These are phyloP conservation scores for Nyctanthes arbortristis DNA, from an alignment of 257 asterid genomes.

Conservation along the genomic window DNA sequence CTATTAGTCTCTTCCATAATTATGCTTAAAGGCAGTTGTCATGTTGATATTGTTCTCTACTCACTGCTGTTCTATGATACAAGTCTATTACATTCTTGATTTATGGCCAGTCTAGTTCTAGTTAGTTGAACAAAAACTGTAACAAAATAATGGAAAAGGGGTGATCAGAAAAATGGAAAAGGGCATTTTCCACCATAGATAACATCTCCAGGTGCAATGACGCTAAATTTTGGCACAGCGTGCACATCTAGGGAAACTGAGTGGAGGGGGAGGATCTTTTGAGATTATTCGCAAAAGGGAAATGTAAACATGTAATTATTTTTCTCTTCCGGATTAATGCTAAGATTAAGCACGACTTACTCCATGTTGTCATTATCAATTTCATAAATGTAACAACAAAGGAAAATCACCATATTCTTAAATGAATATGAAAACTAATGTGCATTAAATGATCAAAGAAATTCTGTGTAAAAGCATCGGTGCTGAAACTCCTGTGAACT, in stretches of 20 bases:
- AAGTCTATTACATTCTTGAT: neutral
- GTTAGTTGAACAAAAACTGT: too few relatives aligned
- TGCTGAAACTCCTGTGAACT: neutral
- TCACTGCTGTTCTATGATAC: neutral
- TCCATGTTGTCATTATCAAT: neutral
- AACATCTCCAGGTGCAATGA: too few relatives aligned
- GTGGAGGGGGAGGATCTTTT: too few relatives aligned
- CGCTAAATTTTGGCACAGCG: too few relatives aligned
- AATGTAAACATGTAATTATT: too few relatives aligned
- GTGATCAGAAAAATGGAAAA: too few relatives aligned
- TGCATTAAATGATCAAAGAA: constrained; percentile 4
- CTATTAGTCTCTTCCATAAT: neutral
- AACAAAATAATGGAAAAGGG: too few relatives aligned
- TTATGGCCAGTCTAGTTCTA: neutral
- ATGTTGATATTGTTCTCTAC: neutral
- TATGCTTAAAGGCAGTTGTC: neutral
- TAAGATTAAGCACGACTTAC: neutral
- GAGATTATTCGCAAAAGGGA: too few relatives aligned
- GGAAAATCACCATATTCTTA: neutral
- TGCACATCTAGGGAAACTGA: too few relatives aligned
- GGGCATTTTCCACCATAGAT: too few relatives aligned
- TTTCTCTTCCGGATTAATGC: neutral
- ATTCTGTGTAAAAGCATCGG: constrained; percentile 14
- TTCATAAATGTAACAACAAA: neutral
- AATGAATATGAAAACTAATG: neutral